Evolutionary conservation across 2,329 filamentous ascomycete genomes (phyloP).

Genomic region (Cordyceps farinosa): DNA sequence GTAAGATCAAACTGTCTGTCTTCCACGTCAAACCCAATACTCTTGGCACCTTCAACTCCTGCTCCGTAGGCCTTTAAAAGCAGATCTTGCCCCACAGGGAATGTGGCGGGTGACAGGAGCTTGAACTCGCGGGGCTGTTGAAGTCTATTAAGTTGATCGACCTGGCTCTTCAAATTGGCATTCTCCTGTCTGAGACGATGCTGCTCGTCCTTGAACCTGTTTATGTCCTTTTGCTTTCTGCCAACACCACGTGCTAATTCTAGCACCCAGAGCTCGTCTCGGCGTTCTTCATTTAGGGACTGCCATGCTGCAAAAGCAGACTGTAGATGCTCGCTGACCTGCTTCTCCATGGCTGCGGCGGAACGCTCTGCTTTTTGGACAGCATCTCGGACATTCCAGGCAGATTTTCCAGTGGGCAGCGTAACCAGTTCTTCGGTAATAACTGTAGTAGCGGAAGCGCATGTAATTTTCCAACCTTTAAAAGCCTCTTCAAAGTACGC

Average conservation of each 20-base stretch:
- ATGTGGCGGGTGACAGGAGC: constrained; percentile 47
- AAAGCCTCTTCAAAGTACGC: constrained; percentile 66
- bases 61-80: constrained; percentile 46
- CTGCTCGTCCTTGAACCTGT: constrained; percentile 49
- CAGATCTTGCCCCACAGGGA: constrained; percentile 49
- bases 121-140: constrained; percentile 60
- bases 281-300: constrained; percentile 52
- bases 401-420: constrained; percentile 38
- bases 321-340: constrained; percentile 71
- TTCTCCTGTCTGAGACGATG: constrained; percentile 54
- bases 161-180: constrained; percentile 52
- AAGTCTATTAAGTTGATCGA: constrained; percentile 55
- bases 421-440: constrained; percentile 50
- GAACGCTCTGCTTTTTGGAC: constrained; percentile 47
- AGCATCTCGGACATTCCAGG: constrained; percentile 43
- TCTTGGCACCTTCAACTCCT: constrained; percentile 37
- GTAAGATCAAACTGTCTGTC: constrained; percentile 52
- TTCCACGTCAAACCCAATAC: constrained; percentile 45
- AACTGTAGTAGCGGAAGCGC: constrained; percentile 47
- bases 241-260: constrained; percentile 60
- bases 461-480: constrained; percentile 57
- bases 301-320: constrained; percentile 76
- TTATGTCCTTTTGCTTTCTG: constrained; percentile 52
- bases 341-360: constrained; percentile 61
- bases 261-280: constrained; percentile 58